Evolutionary conservation across 1,139 yeast species (phyloP).

Genomic region (Yamadazyma sp.): DNA sequence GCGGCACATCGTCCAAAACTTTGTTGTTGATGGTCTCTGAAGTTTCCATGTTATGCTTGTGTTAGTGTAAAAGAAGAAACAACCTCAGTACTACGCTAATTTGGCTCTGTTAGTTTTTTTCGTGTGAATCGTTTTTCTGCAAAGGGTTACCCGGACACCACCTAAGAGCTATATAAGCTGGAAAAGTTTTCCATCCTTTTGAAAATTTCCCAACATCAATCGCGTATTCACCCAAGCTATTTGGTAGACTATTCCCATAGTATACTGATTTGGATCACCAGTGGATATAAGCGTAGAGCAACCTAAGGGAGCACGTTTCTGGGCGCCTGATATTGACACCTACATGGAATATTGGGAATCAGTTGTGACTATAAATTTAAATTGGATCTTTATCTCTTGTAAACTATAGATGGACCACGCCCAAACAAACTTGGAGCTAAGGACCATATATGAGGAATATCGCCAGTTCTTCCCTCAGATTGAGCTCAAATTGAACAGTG

Average conservation of each 20-base stretch:
- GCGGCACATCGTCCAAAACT: conserved; percentile 8
- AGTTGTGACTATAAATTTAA: conserved; percentile 47
- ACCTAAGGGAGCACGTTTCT: conserved; percentile 53
- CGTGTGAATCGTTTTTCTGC: too few relatives aligned
- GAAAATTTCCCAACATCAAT: conserved; percentile 37
- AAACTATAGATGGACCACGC: conserved; percentile 16
- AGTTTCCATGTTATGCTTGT: neutral
- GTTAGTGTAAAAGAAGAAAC: too few relatives aligned
- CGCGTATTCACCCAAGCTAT: conserved; percentile 43
- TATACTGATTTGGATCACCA: conserved; percentile 22
- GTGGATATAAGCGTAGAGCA: conserved; percentile 43
- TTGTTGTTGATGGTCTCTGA: too few relatives aligned
- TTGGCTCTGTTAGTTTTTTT: neutral
- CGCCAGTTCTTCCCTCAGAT: conserved; percentile 24
- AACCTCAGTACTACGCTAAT: neutral
- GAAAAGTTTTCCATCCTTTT: conserved; percentile 9
- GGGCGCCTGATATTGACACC: conserved; percentile 58
- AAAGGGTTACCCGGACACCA: conserved; percentile 1
- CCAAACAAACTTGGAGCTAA: conserved; percentile 25
- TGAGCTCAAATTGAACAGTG: conserved; percentile 14
- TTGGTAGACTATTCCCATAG: neutral
- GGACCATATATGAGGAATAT: conserved; percentile 28
- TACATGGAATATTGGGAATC: conserved; percentile 54
- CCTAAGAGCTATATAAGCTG: conserved; percentile 3
- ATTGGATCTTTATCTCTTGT: neutral